Evolutionary conservation across 2,329 filamentous ascomycete species (phyloP).

Genomic region (Seiridium cupressi): DNA sequence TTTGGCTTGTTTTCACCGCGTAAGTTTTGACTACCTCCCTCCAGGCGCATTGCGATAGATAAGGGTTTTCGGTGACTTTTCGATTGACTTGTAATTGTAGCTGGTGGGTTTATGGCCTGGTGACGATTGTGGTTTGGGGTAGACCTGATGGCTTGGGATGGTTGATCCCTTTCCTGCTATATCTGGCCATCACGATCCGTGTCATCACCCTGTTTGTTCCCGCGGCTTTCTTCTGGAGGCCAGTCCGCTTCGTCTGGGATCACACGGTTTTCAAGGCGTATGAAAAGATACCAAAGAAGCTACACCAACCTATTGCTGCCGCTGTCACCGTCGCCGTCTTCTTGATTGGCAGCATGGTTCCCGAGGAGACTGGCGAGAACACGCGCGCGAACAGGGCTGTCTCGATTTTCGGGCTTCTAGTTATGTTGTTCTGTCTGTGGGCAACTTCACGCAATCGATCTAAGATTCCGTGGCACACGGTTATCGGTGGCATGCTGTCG

Average conservation of each 20-base stretch:
- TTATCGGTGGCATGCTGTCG: slow-evolving; percentile 83
- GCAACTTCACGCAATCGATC: slow-evolving; percentile 68
- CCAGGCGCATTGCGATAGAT: too few species aligned
- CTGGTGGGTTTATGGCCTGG: slow-evolving; percentile 40
- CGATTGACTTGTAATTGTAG: slow-evolving; percentile 17
- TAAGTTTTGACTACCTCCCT: slow-evolving; percentile 22
- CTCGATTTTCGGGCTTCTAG: slow-evolving; percentile 73
- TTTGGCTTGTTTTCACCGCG: slow-evolving; percentile 36
- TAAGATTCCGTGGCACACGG: slow-evolving; percentile 69
- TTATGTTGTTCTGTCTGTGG: slow-evolving; percentile 69
- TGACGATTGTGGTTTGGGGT: slow-evolving; percentile 53
- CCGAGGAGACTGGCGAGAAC: slow-evolving; percentile 70
- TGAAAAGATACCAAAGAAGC: slow-evolving; percentile 62
- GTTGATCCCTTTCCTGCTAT: slow-evolving; percentile 82
- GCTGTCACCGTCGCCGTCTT: slow-evolving; percentile 67
- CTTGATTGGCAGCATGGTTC: slow-evolving; percentile 74
- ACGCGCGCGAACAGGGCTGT: slow-evolving; percentile 77
- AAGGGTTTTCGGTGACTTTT: too few species aligned
- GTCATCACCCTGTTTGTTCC: slow-evolving; percentile 73
- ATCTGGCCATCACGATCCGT: slow-evolving; percentile 71
- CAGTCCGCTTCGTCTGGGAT: slow-evolving; percentile 67
- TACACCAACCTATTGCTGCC: slow-evolving; percentile 63
- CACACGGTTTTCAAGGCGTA: slow-evolving; percentile 60
- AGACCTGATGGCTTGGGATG: slow-evolving; percentile 70
- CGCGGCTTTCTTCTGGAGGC: slow-evolving; percentile 62